These are phyloP conservation scores for Cercospora sp. DNA, from an alignment of 2,329 filamentous ascomycete genomes.

Conservation along the genomic window DNA sequence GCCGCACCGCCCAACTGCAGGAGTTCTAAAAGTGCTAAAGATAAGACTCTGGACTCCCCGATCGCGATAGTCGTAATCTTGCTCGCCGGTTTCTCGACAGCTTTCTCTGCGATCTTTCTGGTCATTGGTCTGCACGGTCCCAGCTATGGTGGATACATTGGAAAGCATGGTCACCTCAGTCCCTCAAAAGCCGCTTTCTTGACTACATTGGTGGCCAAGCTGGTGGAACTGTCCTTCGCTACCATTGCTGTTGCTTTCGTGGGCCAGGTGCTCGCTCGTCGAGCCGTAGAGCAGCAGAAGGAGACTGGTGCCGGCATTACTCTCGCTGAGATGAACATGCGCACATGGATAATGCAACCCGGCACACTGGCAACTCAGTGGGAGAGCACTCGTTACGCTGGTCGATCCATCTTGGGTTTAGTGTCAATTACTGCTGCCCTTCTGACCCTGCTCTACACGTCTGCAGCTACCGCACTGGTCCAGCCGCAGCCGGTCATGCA, in stretches of 20 bases:
- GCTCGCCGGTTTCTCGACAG: not conserved
- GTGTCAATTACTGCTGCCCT: not conserved
- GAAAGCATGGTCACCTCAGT: not conserved
- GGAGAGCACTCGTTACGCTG: not conserved
- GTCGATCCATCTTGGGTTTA: not conserved
- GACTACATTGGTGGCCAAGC: not conserved
- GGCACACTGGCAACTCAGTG: not conserved
- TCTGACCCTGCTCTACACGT: not conserved
- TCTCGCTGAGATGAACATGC: not conserved
- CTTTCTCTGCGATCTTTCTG: not conserved
- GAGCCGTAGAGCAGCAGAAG: not conserved
- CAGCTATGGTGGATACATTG: not conserved
- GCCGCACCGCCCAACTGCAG: no score
- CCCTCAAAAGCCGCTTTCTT: not conserved
- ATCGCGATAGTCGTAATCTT: not conserved
- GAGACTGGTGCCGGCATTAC: not conserved
- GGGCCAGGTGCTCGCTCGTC: not conserved
- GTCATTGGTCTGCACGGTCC: not conserved
- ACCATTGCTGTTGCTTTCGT: not conserved
- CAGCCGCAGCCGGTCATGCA: not conserved
- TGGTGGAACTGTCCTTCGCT: not conserved
- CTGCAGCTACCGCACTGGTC: not conserved
- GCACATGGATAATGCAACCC: not conserved
- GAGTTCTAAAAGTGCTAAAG: not conserved
- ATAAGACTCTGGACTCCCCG: not conserved